Evolutionary conservation across 2,329 filamentous ascomycete species (phyloP), one percentile per base, ranked within the genome.

Genomic region (Zasmidium citrigriseum): DNA sequence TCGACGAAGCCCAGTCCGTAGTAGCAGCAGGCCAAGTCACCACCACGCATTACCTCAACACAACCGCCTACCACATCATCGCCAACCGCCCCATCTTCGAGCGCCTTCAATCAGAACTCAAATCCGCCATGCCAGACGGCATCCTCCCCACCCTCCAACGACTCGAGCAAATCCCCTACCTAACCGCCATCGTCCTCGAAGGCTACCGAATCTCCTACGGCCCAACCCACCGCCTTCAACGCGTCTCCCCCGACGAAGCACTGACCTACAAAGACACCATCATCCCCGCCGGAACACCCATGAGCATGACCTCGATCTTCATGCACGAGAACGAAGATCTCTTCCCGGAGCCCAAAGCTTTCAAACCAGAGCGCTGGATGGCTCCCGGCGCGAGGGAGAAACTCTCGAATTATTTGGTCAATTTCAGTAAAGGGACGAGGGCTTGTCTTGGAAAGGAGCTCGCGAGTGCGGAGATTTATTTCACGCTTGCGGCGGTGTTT

Each of bases 171-270:
- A 68, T 75, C 63, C 71, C 76, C 0, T 79, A 77, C 60, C 68
- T 79, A 4, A 72, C 75, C 51, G 77, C 76, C 18, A 70, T 77
- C 34, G 76, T 79, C 61, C 73, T 77, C 54, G 77, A 80, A 62
- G 70, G 75, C 0, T 64, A 78, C 4, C 72, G 78, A 72, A 75
- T 59, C 73, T 75, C 78, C 61, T 77, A 77, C 4, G 73, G 77
- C 1, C 71, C 74, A 1, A 76, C 77, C 1, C 70, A 75, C 49
- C 70, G 66, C 4, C 64, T 79, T 2, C 73, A 73, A 16, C 68
- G 77, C 4, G 68, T 75, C 1, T 69, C 70, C 0, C 76, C 77
- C 3, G 72, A 70, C 12, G 77, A 76, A 7, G 62, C 68, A 4
- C 64, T 66, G n/a, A 70, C 78, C 46, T 71, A 70, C 58, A 69